Conservation (phyloP, 148 eudicot genomes). For the Persicaria tinctoria region DNA sequence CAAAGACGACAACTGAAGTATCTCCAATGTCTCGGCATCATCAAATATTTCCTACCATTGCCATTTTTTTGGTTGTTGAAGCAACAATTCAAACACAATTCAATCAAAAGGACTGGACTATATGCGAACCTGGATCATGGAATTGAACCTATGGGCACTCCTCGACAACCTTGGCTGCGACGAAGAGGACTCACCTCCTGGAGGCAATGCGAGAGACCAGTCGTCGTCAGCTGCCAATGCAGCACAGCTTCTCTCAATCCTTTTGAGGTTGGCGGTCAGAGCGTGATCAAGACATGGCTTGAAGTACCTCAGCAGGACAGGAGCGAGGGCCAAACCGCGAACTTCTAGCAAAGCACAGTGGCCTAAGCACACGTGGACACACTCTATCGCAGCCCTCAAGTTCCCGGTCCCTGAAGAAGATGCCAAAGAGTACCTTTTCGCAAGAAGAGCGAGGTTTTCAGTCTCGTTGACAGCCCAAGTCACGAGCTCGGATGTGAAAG, state of each 20-base stretch:
- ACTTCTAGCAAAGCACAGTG: slow-evolving; percentile 67
- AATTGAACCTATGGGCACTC: slow-evolving; percentile 70
- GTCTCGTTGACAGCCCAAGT: slow-evolving; percentile 80
- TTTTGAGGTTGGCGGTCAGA: slow-evolving; percentile 43
- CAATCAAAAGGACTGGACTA: background rate
- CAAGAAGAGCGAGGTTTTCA: slow-evolving; percentile 38
- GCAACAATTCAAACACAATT: too few species aligned
- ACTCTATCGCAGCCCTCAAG: slow-evolving; percentile 54
- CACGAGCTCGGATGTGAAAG: slow-evolving; percentile 72
- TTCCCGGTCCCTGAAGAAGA: slow-evolving; percentile 70
- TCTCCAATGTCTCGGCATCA: slow-evolving; percentile 70
- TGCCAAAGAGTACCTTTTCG: slow-evolving; percentile 50
- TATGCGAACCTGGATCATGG: slow-evolving; percentile 72
- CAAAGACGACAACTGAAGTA: slow-evolving; percentile 39
- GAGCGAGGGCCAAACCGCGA: slow-evolving; percentile 67
- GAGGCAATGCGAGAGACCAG: slow-evolving; percentile 63
- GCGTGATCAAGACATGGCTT: slow-evolving; percentile 77
- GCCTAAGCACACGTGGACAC: slow-evolving; percentile 67
- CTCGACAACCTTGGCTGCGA: slow-evolving; percentile 66
- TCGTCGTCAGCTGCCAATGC: slow-evolving; percentile 83
- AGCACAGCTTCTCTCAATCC: slow-evolving; percentile 64
- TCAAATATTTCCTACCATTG: slow-evolving; percentile 54
- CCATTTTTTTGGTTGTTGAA: background rate
- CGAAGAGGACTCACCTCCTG: slow-evolving; percentile 25
- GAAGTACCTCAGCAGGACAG: slow-evolving; percentile 54